These are phyloP conservation scores for Microcos paniculata DNA, from an alignment of 345 rosid species.

Conservation along the genomic window DNA sequence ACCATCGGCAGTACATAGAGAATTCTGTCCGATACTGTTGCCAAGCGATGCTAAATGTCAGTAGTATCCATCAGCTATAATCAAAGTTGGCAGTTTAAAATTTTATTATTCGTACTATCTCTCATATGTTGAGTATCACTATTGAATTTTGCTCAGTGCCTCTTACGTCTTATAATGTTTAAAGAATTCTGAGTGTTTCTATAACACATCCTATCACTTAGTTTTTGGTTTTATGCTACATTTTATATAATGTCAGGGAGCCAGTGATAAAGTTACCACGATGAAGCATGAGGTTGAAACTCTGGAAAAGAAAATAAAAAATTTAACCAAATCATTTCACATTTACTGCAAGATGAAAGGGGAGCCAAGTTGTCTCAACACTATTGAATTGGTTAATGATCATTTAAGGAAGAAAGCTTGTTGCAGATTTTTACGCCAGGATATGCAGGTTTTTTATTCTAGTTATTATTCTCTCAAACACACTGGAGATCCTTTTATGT, in stretches of 20 bases:
- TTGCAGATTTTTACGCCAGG: slow-evolving; percentile 51
- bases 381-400: slow-evolving; percentile 42
- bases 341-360: slow-evolving; percentile 43
- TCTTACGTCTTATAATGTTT: slow-evolving; percentile 3
- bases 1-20: background rate
- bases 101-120: background rate
- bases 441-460: slow-evolving; percentile 56
- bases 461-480: slow-evolving; percentile 18
- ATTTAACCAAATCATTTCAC: slow-evolving; percentile 40
- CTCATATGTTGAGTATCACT: background rate
- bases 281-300: slow-evolving; percentile 50
- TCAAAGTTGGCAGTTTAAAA: background rate
- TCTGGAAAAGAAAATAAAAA: slow-evolving; percentile 51
- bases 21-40: background rate
- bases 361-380: slow-evolving; percentile 39
- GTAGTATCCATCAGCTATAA: background rate
- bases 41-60: background rate
- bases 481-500: slow-evolving; percentile 8
- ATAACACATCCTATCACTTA: too few species aligned
- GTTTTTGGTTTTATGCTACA: slow-evolving; percentile 4
- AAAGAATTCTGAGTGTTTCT: too few species aligned
- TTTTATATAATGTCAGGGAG: slow-evolving; percentile 43
- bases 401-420: slow-evolving; percentile 50
- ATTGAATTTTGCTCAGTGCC: background rate
- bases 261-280: slow-evolving; percentile 29